Percentiles rank a stretch among this genome's conserved stretches.
phyloP scores from a whole-genome alignment of 305 asterid genomes.

The Fraxinus baroniana region DNA sequence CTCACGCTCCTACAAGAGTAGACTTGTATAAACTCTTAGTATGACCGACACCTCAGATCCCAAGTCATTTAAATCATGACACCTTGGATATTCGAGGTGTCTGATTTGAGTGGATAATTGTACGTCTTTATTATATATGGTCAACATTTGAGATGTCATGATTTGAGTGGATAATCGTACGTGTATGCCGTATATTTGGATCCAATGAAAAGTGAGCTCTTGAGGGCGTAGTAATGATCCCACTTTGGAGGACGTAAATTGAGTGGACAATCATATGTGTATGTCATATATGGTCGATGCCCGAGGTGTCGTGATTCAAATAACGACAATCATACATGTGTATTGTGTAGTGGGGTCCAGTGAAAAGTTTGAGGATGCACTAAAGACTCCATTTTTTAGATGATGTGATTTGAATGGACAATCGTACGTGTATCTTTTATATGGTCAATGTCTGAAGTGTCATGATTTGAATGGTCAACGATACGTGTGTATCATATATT shows the following conservation, averaged over 20 bases:
- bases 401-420: background rate
- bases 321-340: background rate
- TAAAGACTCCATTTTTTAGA: background rate
- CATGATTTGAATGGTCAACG: background rate
- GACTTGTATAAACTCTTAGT: background rate
- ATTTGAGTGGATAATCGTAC: background rate
- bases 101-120: background rate
- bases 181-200: background rate
- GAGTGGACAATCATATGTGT: background rate
- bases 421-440: background rate
- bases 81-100: background rate
- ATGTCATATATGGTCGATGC: background rate
- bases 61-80: background rate
- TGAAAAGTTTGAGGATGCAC: background rate
- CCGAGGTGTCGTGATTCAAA: background rate
- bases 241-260: background rate
- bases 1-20: background rate
- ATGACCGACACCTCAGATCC: background rate
- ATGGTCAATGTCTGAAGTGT: background rate
- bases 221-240: background rate
- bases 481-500: background rate
- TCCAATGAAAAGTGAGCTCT: constrained; percentile 13
- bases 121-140: background rate
- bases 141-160: background rate
- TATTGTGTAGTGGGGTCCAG: background rate